Evolutionary conservation across 768 basidiomycete genomes (phyloP).

Genomic region (Termitomyces sp.): DNA sequence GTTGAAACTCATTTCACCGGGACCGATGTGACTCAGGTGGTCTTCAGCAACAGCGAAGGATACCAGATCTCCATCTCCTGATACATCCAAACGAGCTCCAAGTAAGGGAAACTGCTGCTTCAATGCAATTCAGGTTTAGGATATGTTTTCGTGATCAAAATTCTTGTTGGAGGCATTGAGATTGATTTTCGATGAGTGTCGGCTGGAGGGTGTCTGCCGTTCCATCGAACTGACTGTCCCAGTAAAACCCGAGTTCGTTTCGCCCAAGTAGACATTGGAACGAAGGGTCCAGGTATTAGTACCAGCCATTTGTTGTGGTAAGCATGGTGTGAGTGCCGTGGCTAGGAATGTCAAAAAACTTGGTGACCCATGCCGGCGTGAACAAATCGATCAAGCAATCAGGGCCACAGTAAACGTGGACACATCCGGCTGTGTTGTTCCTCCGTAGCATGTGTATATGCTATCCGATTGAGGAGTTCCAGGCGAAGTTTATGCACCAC

Average conservation of each 20-base stretch:
- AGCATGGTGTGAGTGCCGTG: background rate
- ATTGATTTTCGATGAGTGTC: slow-evolving; percentile 24
- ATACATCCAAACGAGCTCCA: slow-evolving; percentile 34
- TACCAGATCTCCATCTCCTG: slow-evolving; percentile 21
- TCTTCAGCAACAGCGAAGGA: slow-evolving; percentile 40
- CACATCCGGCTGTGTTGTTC: no score
- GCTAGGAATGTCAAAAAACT: no score
- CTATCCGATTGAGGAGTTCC: no score
- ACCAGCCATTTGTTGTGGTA: background rate
- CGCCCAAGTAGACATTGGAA: slow-evolving; percentile 29
- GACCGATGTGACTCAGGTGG: slow-evolving; percentile 24
- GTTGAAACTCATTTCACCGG: slow-evolving; percentile 36
- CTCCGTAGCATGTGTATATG: no score
- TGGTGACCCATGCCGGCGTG: no score
- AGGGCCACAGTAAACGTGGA: no score
- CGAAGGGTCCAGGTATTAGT: slow-evolving; percentile 5
- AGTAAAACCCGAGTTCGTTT: slow-evolving; percentile 39
- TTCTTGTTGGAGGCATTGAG: slow-evolving; percentile 8
- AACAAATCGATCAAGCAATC: no score
- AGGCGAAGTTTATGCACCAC: no score
- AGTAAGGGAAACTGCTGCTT: slow-evolving; percentile 50
- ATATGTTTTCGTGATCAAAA: slow-evolving; percentile 28
- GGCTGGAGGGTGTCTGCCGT: slow-evolving; percentile 41
- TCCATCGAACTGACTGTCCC: slow-evolving; percentile 36
- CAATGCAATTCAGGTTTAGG: slow-evolving; percentile 39